phyloP scores from a whole-genome alignment of 2,329 filamentous ascomycete genomes.

The Claviceps digitariae region DNA sequence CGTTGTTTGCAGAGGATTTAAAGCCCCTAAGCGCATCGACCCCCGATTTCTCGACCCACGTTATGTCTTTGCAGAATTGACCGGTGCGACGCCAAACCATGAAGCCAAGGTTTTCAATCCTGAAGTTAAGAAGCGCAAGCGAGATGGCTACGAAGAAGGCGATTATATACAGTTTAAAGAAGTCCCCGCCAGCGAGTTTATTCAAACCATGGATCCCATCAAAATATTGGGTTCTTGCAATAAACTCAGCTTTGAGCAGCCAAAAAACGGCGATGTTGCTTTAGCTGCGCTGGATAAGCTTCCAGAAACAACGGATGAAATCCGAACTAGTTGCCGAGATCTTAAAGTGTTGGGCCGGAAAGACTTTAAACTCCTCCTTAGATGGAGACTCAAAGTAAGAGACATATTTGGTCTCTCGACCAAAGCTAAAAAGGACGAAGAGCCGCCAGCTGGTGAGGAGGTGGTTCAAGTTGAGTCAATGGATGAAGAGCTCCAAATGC shows the following conservation, averaged over 20 bases:
- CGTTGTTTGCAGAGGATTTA: slow-evolving; percentile 90
- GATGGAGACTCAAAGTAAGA: slow-evolving; percentile 78
- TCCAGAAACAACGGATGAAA: slow-evolving; percentile 74
- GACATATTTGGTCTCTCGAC: slow-evolving; percentile 74
- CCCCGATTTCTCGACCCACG: slow-evolving; percentile 82
- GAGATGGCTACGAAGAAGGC: slow-evolving; percentile 94
- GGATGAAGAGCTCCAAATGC: slow-evolving; percentile 87
- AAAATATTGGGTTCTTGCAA: slow-evolving; percentile 80
- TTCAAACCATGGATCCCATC: slow-evolving; percentile 86
- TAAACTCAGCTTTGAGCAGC: slow-evolving; percentile 68
- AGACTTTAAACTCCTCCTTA: slow-evolving; percentile 81
- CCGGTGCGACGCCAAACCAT: slow-evolving; percentile 76
- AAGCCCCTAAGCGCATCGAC: slow-evolving; percentile 86
- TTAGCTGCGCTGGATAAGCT: slow-evolving; percentile 75
- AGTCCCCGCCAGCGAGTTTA: slow-evolving; percentile 77
- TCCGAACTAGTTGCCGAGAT: slow-evolving; percentile 65
- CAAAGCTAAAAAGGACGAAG: slow-evolving; percentile 50
- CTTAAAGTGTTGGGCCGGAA: slow-evolving; percentile 84
- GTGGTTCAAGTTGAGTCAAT: slow-evolving; percentile 75
- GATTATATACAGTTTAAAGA: slow-evolving; percentile 91
- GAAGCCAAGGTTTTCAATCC: slow-evolving; percentile 98
- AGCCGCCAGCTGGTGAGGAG: slow-evolving; percentile 30
- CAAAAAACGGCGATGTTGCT: slow-evolving; percentile 70
- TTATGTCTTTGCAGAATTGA: slow-evolving; percentile 85
- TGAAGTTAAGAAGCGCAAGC: slow-evolving; percentile 91